Evolutionary conservation across 345 rosid species (phyloP).

Genomic region (Diplotaxis tenuifolia): DNA sequence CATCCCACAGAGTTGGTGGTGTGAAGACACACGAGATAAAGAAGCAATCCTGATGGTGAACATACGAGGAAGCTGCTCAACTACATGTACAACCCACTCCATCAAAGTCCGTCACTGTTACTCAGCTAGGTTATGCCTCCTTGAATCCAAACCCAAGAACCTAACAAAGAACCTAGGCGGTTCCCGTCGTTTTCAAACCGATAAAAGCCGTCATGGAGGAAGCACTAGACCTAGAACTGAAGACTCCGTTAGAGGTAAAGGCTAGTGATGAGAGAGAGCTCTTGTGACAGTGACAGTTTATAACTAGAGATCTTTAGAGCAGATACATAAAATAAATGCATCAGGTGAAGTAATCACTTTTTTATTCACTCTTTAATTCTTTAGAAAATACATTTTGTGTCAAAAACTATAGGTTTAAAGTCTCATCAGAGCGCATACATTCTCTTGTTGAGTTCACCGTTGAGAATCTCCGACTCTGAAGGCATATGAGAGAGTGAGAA

Average conservation of each 20-base stretch:
- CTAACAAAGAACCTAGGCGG: conserved; percentile 39
- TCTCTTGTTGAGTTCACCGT: conserved; percentile 42
- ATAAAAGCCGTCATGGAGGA: neutral
- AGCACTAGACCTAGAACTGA: conserved; percentile 3
- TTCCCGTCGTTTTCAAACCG: conserved; percentile 30
- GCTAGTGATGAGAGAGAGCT: neutral
- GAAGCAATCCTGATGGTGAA: conserved; percentile 58
- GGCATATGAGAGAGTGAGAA: conserved; percentile 58
- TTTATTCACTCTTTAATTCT: conserved; percentile 29
- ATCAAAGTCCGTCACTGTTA: conserved; percentile 65
- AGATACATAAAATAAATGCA: conserved; percentile 11
- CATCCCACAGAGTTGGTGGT: conserved; percentile 88
- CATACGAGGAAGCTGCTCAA: conserved; percentile 61
- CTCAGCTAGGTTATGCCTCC: conserved; percentile 50
- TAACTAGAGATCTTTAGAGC: conserved; percentile 31
- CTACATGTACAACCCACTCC: conserved; percentile 47
- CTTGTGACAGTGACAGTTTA: neutral
- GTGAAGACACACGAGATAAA: conserved; percentile 87
- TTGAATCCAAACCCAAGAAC: conserved; percentile 31
- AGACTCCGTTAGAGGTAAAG: neutral
- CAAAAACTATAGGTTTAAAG: neutral
- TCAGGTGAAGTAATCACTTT: conserved; percentile 24
- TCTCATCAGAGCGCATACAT: conserved; percentile 15
- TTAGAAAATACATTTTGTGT: neutral
- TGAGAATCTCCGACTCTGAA: conserved; percentile 52